Conservation (phyloP, 495 filamentous ascomycete genomes). For the Melanomma pulvis-pyrius region DNA sequence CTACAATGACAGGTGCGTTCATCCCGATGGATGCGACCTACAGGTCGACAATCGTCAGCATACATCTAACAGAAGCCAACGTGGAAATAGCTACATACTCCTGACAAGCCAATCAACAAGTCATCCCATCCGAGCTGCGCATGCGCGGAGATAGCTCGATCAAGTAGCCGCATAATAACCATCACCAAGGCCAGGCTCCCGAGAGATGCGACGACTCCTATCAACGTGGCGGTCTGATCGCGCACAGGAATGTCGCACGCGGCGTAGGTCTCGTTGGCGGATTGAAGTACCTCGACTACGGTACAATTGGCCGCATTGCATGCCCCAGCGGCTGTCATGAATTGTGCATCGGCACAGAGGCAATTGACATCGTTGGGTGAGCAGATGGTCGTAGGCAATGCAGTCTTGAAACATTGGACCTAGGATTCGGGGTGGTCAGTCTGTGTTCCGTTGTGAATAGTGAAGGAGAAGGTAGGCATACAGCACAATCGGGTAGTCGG, state of each 20-base stretch:
- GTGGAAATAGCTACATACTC: conserved; percentile 1
- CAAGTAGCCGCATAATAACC: conserved; percentile 8
- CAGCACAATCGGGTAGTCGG: conserved; percentile 3
- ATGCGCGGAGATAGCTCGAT: not conserved
- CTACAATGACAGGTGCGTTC: not conserved
- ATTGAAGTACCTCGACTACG: not conserved
- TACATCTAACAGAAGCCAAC: not conserved
- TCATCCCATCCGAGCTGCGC: conserved; percentile 8
- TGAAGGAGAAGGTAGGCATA: conserved; percentile 2
- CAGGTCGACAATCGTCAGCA: no score
- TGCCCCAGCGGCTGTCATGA: not conserved
- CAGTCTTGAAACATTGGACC: conserved; percentile 1
- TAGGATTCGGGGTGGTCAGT: not conserved
- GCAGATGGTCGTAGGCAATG: conserved; percentile 4
- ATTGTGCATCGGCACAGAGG: conserved; percentile 2
- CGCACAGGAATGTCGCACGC: not conserved
- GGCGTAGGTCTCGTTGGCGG: not conserved
- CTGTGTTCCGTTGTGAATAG: conserved; percentile 1
- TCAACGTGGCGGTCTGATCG: conserved; percentile 3
- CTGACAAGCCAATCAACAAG: conserved; percentile 4
- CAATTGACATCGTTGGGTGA: conserved; percentile 1
- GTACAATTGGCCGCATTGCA: not conserved
- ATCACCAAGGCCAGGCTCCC: conserved; percentile 6
- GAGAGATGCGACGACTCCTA: not conserved
- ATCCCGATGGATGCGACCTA: no score